Base-by-base conservation (phyloP, 1,284 basidiomycete species). In the Polyporus tsugae region DNA sequence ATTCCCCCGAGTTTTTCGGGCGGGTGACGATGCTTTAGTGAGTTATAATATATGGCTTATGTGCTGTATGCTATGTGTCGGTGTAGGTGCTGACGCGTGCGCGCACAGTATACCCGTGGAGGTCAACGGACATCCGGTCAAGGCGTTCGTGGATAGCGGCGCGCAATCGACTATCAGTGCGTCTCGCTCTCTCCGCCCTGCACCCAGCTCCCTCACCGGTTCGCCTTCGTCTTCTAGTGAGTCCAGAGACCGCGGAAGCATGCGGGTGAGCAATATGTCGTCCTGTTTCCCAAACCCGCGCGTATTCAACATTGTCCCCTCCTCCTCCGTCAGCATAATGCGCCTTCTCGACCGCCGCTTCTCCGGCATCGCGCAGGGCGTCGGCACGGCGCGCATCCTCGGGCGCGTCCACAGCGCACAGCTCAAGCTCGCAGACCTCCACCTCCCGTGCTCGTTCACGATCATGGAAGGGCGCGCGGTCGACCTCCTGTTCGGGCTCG, bases 131-230 rank as follows among this genome's bases (percentile, higher is more conserved):
- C 86, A 88, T 64, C 91, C 91, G 0, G 90, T 99, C 44, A 98
- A 97, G 79, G 98, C 98, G 0, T 99, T 99, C 77, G 98, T 99
- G 33, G 97, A 99, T 78, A 97, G 95, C 73, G 97, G 97, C 35
- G 97, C 98, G 3, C 98, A 99, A 75, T 90, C 91, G 65, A 99
- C 97, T 0, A 98, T 99, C 82, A 98, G 95, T 97, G 72, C 78
- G 94, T 83, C 19, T 35, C 44, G 58, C 25, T 62, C n/a, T 33
- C 60, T 60, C 39, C 59, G 64, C 36, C 19, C 19, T 15, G 9
- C 35, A 3, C 44, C 57, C 17, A 46, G 66, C 11, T 60, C 62
- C 62, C 58, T 70, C 59, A 64, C n/a, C 65, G 60, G 65, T 67
- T 72, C 63, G 38, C 60, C 52, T 19, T 49, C 57, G 15, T 22